Base-by-base conservation (phyloP, 257 asterid genomes). In the Linderniella brevidens region DNA sequence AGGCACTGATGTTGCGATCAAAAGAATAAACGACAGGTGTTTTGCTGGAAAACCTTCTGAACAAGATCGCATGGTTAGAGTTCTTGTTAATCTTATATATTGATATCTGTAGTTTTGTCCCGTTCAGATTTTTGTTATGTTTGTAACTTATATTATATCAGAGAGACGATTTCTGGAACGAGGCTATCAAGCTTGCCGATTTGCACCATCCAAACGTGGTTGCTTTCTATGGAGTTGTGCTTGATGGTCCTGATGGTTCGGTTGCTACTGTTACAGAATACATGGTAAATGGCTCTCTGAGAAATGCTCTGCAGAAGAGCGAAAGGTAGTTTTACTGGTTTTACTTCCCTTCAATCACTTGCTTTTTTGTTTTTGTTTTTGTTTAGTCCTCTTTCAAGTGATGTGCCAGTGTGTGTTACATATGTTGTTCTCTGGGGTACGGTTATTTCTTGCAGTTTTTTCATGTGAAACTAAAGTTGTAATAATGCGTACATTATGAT, bases 91-190 rank as follows among this genome's bases (percentile, higher is more conserved):
- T 54, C 18, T 37, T 55, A 46, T 57, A 38, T 50, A 39, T 54
- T 46, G 12, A 40, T n/a, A 39, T 41, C 12, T 35, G 20, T 11
- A 9, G n/a, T n/a, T n/a, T n/a, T n/a, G n/a, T n/a, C n/a, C 35
- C 35, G 32, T 1, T 46, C 14, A 35, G 37, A 41, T n/a, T 20
- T 10, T 55, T 49, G 16, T 58, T 11, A 45, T 49, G 53, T 17
- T 25, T 25, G 6, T 2, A 25, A 25, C 48, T 53, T 58, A 18
- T 41, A 49, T 61, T n/a, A n/a, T 48, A 19, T 53, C 59, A 90
- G 99, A 77, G 93, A 72, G 86, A 77, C 63, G 99, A 90, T 60
- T 90, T 90, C 74, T 90, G 99, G 99, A 90, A 85, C 55, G 99
- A 90, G 75, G 99, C 99, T 15, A 78, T 79, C 60, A 90, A 85